Evolutionary conservation across 1,284 basidiomycete genomes (phyloP), one percentile per base, ranked within the genome.

Genomic region (Sporisorium exsertum): DNA sequence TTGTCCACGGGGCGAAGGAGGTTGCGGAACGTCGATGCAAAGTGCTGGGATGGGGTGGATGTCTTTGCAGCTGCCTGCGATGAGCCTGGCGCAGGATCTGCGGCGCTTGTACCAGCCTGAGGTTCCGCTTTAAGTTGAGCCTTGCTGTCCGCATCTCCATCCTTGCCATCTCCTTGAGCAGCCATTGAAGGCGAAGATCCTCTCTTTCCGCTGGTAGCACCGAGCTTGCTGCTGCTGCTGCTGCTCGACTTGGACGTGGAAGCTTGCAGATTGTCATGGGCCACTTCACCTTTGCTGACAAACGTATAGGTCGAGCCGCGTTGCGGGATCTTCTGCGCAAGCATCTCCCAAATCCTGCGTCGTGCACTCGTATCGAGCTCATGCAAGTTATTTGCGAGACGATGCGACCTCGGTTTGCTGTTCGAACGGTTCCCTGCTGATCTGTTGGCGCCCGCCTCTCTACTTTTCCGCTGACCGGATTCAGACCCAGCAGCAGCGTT

Each of bases 271-370:
- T 67, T 67, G 62, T 76, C 73, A 16, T 71, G 73, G 5, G 68
- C 73, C 2, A 76, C 68, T 37, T 76, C 73, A 16, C 73, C 73
- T 40, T 76, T 71, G 56, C 68, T 76, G 56, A 76, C 68, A 20
- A 76, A 76, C 5, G 68, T 76, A 42, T 76, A 76, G 2, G 73
- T 76, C 3, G 73, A 76, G 6, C 73, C 73, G n/a, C 73, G 73
- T 32, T 76, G 68, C 26, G 73, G 64, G 37, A 72, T 71, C 64
- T 72, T 76, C 18, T 68, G 64, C 2, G 73, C 67, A 1, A 76
- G 62, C 68, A 76, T 76, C 47, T 76, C 73, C 73, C 73, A 76
- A 47, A 76, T 76, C 33, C 73, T 60, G 0, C 73, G 57, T 20
- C 73, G 52, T 4, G 73, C 73, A 22, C 33, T 63, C 6, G 58